Conservation (phyloP, 768 basidiomycete genomes). For the Lentinula aciculospora region DNA sequence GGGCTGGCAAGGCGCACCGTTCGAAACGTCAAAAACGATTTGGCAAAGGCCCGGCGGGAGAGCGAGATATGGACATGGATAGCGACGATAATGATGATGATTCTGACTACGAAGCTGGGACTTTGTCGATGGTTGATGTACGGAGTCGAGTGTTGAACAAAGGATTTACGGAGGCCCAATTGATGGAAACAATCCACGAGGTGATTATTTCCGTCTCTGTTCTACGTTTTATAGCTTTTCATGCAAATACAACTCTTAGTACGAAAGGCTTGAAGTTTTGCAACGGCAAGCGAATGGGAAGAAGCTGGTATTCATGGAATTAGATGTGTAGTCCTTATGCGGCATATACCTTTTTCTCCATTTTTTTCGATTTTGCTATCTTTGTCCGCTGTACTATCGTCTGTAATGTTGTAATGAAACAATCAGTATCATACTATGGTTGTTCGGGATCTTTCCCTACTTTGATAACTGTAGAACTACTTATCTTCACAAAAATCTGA, state of each 20-base stretch:
- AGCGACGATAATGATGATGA: slow-evolving; percentile 67
- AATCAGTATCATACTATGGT: no score
- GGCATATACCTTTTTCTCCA: background rate
- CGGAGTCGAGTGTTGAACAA: slow-evolving; percentile 78
- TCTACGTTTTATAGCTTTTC: slow-evolving; percentile 10
- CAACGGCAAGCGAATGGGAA: slow-evolving; percentile 78
- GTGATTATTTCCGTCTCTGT: slow-evolving; percentile 36
- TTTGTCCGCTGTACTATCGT: background rate
- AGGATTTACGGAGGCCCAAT: slow-evolving; percentile 88
- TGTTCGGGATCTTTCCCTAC: no score
- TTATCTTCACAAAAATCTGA: no score
- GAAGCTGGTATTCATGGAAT: slow-evolving; percentile 37
- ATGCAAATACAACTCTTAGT: slow-evolving; percentile 40
- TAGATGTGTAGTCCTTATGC: background rate
- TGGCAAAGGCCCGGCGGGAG: slow-evolving; percentile 64
- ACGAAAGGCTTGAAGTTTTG: slow-evolving; percentile 81
- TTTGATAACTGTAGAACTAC: no score
- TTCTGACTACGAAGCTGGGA: slow-evolving; percentile 35
- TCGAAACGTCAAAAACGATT: slow-evolving; percentile 45
- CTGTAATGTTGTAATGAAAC: background rate
- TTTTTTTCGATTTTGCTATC: background rate
- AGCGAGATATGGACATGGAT: slow-evolving; percentile 66
- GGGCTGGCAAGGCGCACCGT: slow-evolving; percentile 29
- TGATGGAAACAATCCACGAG: slow-evolving; percentile 79
- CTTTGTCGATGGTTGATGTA: slow-evolving; percentile 80